These are phyloP conservation scores for Cordyceps tenuipes DNA, from an alignment of 2,329 filamentous ascomycete species.

Conservation along the genomic window DNA sequence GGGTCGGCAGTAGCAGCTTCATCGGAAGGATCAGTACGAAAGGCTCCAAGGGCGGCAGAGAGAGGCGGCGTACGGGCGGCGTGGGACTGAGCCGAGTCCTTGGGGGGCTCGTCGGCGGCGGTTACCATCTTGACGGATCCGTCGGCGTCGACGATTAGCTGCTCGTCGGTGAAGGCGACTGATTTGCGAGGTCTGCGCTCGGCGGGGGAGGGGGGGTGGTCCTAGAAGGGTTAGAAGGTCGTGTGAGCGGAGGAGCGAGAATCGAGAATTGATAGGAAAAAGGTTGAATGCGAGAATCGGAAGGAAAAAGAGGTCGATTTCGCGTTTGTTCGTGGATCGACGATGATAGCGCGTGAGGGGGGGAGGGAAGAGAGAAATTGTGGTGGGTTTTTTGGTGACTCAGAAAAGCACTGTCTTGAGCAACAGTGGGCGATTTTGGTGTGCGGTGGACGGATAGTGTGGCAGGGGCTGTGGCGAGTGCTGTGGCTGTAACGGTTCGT, in stretches of 20 bases:
- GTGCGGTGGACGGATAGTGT: background rate
- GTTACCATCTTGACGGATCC: conserved; percentile 73
- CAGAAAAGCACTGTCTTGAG: conserved; percentile 1
- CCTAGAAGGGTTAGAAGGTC: background rate
- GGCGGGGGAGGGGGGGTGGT: conserved; percentile 20
- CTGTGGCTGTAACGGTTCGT: background rate
- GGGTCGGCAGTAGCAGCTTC: conserved; percentile 32
- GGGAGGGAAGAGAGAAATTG: background rate
- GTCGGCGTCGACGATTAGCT: conserved; percentile 81
- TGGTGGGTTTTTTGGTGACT: conserved; percentile 11
- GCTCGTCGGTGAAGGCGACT: conserved; percentile 84
- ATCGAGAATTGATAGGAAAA: conserved; percentile 8
- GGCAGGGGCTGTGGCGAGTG: background rate
- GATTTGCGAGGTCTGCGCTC: conserved; percentile 79
- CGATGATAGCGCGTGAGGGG: conserved; percentile 2
- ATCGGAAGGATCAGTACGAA: conserved; percentile 38
- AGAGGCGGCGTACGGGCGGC: conserved; percentile 57
- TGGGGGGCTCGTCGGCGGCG: conserved; percentile 59
- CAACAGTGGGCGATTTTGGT: background rate
- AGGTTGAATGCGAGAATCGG: background rate
- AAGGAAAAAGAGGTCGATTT: background rate
- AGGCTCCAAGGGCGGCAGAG: conserved; percentile 45
- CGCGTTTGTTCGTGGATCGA: conserved; percentile 2
- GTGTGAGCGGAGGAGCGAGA: background rate
- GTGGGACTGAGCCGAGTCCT: conserved; percentile 76